Conservation (phyloP, 345 rosid species). For the Mercurialis annua region DNA sequence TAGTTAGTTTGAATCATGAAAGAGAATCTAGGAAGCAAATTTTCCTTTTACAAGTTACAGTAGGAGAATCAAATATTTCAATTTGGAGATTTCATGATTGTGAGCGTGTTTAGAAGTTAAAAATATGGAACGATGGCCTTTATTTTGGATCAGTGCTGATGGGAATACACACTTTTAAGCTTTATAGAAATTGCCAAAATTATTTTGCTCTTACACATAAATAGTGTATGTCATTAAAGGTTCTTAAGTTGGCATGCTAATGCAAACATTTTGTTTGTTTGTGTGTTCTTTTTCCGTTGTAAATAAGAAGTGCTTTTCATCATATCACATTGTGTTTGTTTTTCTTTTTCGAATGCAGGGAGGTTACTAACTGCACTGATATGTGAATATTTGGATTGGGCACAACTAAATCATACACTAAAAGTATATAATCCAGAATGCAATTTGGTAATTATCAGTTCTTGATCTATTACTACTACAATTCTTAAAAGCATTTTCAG, state of each 20-base stretch:
- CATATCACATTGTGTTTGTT: not conserved
- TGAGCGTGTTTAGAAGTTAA: slow-evolving; percentile 2
- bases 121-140: not conserved
- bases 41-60: not conserved
- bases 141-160: not conserved
- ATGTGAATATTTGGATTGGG: slow-evolving; percentile 98
- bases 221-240: not conserved
- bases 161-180: not conserved
- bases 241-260: not conserved
- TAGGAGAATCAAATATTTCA: not conserved
- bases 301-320: slow-evolving; percentile 3
- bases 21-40: not conserved
- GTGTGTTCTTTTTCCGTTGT: not conserved
- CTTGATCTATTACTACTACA: slow-evolving; percentile 16
- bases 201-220: not conserved
- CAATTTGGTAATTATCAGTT: slow-evolving; percentile 82
- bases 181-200: not conserved
- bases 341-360: slow-evolving; percentile 43
- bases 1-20: not conserved
- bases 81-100: not conserved
- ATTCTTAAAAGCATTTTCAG: not conserved
- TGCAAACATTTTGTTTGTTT: not conserved
- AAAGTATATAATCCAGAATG: slow-evolving; percentile 93
- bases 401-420: slow-evolving; percentile 77
- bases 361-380: slow-evolving; percentile 75